Conservation (phyloP, 306 rosid species). For the Vigna angularis region DNA sequence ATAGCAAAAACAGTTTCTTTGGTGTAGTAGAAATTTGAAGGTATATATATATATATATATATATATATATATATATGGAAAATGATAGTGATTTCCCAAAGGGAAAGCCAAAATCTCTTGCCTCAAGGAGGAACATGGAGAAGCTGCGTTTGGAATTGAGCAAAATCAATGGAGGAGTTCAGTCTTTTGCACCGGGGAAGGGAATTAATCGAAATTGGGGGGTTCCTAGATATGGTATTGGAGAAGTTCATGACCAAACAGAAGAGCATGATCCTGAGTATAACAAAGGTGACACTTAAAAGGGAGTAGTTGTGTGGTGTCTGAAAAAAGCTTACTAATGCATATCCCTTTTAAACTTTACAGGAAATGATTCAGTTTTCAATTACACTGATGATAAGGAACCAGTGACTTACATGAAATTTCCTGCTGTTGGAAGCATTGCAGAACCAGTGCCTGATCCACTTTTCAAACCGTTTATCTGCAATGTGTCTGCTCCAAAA, state of each 20-base stretch:
- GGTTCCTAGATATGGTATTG: not conserved
- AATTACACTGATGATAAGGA: slow-evolving; percentile 46
- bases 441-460: not conserved
- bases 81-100: not conserved
- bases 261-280: not conserved
- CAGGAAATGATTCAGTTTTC: slow-evolving; percentile 47
- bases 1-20: not conserved
- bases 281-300: slow-evolving; percentile 10
- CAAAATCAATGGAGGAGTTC: no score
- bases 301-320: not conserved
- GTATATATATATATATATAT: no score
- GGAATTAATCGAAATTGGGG: not conserved
- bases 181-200: not conserved
- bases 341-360: slow-evolving; percentile 18
- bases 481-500: not conserved
- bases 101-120: not conserved
- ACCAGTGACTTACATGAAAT: not conserved
- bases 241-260: not conserved
- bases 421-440: not conserved
- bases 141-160: not conserved
- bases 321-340: slow-evolving; percentile 20
- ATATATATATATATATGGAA: not conserved
- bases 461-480: not conserved
- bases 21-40: not conserved
- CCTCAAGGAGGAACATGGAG: not conserved